Base-by-base conservation (phyloP, 164 flowering plant genomes). In the Cinnamomum micranthum region DNA sequence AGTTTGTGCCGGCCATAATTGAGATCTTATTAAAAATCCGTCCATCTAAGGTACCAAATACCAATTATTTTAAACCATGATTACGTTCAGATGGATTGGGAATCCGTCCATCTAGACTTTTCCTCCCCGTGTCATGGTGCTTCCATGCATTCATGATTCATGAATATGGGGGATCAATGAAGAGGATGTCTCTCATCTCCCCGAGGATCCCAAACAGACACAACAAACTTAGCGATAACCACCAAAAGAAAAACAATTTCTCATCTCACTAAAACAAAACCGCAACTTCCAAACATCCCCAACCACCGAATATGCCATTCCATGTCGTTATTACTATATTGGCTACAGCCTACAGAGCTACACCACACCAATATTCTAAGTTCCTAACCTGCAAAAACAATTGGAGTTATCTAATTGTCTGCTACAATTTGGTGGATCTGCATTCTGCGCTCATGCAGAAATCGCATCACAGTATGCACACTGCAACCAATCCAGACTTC, bases 221-320 rank as follows among this genome's bases (percentile, higher is more conserved):
- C 19, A 69, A 69, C 9, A 22, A 50, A 47, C 41, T 3, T 13
- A 25, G 22, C 52, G 41, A 22, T 0, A 70, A 15, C 47, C 14
- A 31, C 28, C 47, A 52, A 60, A 15, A 62, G 50, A 73, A 27
- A n/a, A 22, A 6, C 75, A 23, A 35, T 12, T 24, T 6, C 11
- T 35, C 50, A 58, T 71, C 60, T 47, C 31, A 60, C 80, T 68
- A 72, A 78, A 69, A 59, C 74, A 81, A 77, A 85, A 84, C 67
- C 86, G 83, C 82, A 60, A 72, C 75, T 25, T 83, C 85, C 83
- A 88, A 89, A 78, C 25, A 67, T 72, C 81, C 72, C 85, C 82
- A 59, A 72, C 75, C 65, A 35, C 65, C 65, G 73, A 85, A 86
- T 82, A 90, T 88, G 76, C 90, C 74, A 50, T 77, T 50, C 58